A percentile compares a stretch with the other conserved stretches of the same genome.
These are phyloP conservation scores for Rhododendron griersonianum DNA, from an alignment of 148 eudicot genomes.

Conservation along the genomic window DNA sequence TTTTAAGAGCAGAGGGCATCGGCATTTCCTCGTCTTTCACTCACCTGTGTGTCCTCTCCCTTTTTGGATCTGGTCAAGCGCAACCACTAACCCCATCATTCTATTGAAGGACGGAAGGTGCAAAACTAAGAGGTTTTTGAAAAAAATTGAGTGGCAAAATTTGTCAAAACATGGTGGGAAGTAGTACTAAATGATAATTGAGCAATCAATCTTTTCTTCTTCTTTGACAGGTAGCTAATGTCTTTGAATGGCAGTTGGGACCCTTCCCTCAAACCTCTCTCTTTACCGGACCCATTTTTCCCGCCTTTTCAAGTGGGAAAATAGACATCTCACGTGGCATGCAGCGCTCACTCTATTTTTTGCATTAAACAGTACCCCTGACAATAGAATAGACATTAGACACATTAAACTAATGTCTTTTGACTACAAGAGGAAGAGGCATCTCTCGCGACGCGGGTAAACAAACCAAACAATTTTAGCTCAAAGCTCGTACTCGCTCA, in stretches of 20 bases:
- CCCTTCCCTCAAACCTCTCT: neutral
- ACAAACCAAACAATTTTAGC: no score
- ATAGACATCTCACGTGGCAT: neutral
- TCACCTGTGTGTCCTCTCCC: no score
- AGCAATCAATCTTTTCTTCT: neutral
- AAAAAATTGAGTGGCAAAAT: neutral
- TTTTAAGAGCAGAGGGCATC: no score
- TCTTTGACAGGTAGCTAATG: neutral
- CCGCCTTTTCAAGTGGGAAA: neutral
- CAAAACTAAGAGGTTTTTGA: neutral
- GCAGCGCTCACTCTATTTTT: neutral
- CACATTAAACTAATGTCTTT: no score
- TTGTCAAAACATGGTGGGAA: neutral
- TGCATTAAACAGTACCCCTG: neutral
- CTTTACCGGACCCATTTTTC: neutral
- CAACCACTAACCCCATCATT: neutral
- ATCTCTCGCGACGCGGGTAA: no score
- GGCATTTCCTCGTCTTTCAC: no score
- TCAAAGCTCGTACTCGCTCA: no score
- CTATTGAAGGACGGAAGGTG: neutral
- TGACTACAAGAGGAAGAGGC: neutral
- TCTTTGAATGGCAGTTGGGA: neutral
- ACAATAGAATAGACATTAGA: no score
- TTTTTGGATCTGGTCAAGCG: no score
- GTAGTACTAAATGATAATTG: neutral